Percentiles rank a stretch among this genome's conserved stretches.
These are phyloP conservation scores for Ilex asprella DNA, from an alignment of 257 asterid genomes.

Conservation along the genomic window DNA sequence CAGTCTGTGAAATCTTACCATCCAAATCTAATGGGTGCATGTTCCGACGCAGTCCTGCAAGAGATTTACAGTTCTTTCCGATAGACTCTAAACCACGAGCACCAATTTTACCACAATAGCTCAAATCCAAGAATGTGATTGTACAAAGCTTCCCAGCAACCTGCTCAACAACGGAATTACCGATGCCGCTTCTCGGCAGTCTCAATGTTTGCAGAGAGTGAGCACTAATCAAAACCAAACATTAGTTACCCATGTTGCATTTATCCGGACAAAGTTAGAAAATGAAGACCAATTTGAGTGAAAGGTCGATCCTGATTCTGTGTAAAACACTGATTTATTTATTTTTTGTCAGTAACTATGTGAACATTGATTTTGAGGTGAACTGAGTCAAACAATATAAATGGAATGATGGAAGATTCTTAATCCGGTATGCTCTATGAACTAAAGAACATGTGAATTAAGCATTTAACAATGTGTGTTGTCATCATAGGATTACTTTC, in stretches of 20 bases:
- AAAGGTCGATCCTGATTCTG: no score
- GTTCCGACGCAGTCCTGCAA: conserved; percentile 48
- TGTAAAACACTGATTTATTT: no score
- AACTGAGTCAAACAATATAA: no score
- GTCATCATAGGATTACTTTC: no score
- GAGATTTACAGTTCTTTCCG: conserved; percentile 59
- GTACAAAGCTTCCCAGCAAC: conserved; percentile 35
- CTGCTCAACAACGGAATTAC: conserved; percentile 34
- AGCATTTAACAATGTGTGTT: no score
- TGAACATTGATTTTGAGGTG: no score
- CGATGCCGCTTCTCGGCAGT: conserved; percentile 56
- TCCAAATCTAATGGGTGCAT: conserved; percentile 74
- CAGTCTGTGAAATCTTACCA: conserved; percentile 57
- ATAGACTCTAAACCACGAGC: conserved; percentile 57
- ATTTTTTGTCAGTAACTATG: no score
- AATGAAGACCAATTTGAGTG: no score
- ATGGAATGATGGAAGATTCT: no score
- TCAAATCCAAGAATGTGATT: conserved; percentile 62
- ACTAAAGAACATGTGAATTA: no score
- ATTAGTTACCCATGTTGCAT: background rate
- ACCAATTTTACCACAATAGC: conserved; percentile 71
- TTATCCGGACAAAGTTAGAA: no score
- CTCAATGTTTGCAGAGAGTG: conserved; percentile 47
- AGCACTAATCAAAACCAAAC: conserved; percentile 48
- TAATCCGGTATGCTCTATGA: no score